These are phyloP conservation scores for Ricinus communis DNA, from an alignment of 345 rosid genomes.

Conservation along the genomic window DNA sequence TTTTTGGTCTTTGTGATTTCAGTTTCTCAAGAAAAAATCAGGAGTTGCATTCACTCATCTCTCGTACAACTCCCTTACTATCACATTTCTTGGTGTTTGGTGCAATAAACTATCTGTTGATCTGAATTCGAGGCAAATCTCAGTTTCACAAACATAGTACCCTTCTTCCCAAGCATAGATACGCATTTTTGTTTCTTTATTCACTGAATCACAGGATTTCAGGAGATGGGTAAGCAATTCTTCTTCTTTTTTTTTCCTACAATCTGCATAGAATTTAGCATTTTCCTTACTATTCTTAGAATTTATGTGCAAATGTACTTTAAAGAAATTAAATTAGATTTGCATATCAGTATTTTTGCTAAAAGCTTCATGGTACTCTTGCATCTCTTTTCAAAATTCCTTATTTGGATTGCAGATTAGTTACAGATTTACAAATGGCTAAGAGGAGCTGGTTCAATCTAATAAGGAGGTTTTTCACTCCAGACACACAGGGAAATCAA, in stretches of 20 bases:
- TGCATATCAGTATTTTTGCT: not conserved
- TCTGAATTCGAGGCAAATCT: slow-evolving; percentile 31
- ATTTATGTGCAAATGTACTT: not conserved
- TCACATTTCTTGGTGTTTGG: too few species aligned
- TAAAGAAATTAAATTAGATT: not conserved
- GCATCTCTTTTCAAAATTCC: not conserved
- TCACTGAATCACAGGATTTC: slow-evolving; percentile 25
- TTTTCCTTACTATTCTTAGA: slow-evolving; percentile 1
- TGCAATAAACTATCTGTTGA: too few species aligned
- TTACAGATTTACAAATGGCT: slow-evolving; percentile 36
- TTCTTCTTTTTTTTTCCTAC: not conserved
- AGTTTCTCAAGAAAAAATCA: too few species aligned
- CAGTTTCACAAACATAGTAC: slow-evolving; percentile 10
- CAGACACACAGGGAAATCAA: slow-evolving; percentile 45
- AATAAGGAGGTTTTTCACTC: slow-evolving; percentile 63
- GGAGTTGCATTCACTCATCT: slow-evolving; percentile 5
- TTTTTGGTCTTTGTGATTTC: too few species aligned
- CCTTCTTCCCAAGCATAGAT: slow-evolving; percentile 20
- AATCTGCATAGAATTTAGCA: slow-evolving; percentile 18
- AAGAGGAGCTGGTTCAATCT: slow-evolving; percentile 70
- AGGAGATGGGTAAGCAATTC: slow-evolving; percentile 37
- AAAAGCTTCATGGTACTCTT: not conserved
- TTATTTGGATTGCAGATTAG: not conserved
- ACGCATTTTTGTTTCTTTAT: slow-evolving; percentile 23
- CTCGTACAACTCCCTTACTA: not conserved